Evolutionary conservation across 495 filamentous ascomycete species (phyloP), one percentile per base, ranked within the genome.

Genomic region (Jackrogersella multiformis): DNA sequence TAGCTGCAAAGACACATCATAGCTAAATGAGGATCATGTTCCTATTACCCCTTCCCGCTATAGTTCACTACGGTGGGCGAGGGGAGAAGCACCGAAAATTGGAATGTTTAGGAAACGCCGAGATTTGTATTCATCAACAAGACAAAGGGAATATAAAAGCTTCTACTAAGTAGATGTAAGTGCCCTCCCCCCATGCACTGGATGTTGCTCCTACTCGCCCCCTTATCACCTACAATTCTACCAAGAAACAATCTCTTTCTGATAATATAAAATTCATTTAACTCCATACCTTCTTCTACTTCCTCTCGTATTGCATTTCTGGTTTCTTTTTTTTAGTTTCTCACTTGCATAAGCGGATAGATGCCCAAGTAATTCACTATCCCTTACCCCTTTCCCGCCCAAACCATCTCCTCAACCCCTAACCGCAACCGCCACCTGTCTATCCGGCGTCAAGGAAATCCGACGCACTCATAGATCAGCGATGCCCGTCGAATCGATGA

Each of bases 141-240:
- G 5, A 49, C 49, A 46, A 53, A 62, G 26, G 49, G 41, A 45
- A 55, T 24, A 62, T 18, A 34, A 18, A 54, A 46, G 4, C 20
- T 7, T 62, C 59, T 62, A 54, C 49, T 15, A n/a, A 28, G 9
- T 42, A 44, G 20, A 35, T 54, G 30, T 62, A 44, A 61, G 59
- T 55, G 13, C 30, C 36, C n/a, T n/a, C n/a, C n/a, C n/a, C n/a
- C n/a, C n/a, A n/a, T n/a, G n/a, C 9, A 12, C 15, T 32, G 16
- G 45, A 41, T 9, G 6, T 8, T n/a, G 38, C 38, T 9, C 10
- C 18, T 7, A 12, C 4, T 2, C 41, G 18, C 41, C 57, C 21
- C 23, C 44, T 10, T 2, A 0, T 23, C 21, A 4, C n/a, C 15
- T 20, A 38, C 13, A 15, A 38, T 15, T 15, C 5, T 38, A 38